A percentile compares a stretch with the other conserved stretches of the same genome.
phyloP scores from a whole-genome alignment of 2,329 filamentous ascomycete genomes.

The Atkinsonella texensis region DNA sequence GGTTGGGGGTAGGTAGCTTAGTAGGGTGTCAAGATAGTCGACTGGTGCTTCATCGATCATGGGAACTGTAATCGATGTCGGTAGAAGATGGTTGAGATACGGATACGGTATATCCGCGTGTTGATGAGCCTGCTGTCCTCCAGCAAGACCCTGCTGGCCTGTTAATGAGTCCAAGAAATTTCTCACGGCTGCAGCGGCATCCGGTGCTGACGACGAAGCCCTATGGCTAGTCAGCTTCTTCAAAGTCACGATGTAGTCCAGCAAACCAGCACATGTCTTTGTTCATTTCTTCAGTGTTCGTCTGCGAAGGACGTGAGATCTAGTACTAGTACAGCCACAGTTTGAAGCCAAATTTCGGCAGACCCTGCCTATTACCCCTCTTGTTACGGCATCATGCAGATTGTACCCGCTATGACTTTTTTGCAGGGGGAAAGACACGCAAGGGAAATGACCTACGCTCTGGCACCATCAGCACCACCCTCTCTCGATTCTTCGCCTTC shows the following conservation, averaged over 20 bases:
- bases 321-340: conserved; percentile 21
- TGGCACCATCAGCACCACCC: conserved; percentile 88
- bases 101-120: conserved; percentile 55
- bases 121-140: conserved; percentile 20
- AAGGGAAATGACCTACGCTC: conserved; percentile 78
- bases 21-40: conserved; percentile 58
- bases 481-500: conserved; percentile 82
- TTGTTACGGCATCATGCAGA: conserved; percentile 6
- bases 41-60: conserved; percentile 56
- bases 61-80: conserved; percentile 64
- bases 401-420: conserved; percentile 9
- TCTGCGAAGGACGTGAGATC: conserved; percentile 13
- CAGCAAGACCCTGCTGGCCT: conserved; percentile 33
- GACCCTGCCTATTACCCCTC: conserved; percentile 4
- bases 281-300: conserved; percentile 12
- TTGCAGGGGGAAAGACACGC: conserved; percentile 13
- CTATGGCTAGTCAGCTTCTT: conserved; percentile 39
- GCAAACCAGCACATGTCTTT: not conserved
- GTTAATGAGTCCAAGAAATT: conserved; percentile 80
- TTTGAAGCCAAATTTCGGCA: conserved; percentile 4
- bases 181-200: conserved; percentile 69
- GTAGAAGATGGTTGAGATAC: conserved; percentile 74
- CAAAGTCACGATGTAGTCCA: conserved; percentile 1
- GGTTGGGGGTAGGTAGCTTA: conserved; percentile 66
- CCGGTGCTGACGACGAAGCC: conserved; percentile 45